Conservation (phyloP, 2,329 filamentous ascomycete species). For the Dactylellina parvicollis region DNA sequence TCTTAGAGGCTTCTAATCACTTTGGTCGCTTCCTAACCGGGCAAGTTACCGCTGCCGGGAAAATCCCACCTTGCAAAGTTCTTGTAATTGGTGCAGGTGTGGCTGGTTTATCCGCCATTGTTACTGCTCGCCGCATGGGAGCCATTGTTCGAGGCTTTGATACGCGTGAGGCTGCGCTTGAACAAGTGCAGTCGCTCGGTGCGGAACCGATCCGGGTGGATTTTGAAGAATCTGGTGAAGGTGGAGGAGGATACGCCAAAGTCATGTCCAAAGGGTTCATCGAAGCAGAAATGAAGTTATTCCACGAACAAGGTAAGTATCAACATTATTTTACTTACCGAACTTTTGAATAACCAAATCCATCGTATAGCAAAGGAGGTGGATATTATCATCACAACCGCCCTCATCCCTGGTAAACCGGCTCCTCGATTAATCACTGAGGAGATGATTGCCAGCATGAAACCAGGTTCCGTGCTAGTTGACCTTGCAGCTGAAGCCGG, state of each 20-base stretch:
- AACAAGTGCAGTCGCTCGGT: slow-evolving; percentile 89
- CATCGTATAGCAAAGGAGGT: slow-evolving; percentile 69
- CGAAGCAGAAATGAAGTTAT: slow-evolving; percentile 90
- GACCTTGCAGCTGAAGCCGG: slow-evolving; percentile 88
- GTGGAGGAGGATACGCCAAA: slow-evolving; percentile 87
- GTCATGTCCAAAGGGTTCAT: slow-evolving; percentile 96
- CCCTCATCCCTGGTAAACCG: slow-evolving; percentile 84
- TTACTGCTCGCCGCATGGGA: slow-evolving; percentile 81
- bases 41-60: slow-evolving; percentile 86
- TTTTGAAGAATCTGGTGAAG: slow-evolving; percentile 82
- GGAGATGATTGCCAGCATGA: slow-evolving; percentile 84
- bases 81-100: slow-evolving; percentile 90
- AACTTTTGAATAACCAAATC: background rate
- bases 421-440: slow-evolving; percentile 86
- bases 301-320: slow-evolving; percentile 77
- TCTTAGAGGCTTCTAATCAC: slow-evolving; percentile 86
- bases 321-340: background rate
- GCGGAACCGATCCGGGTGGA: slow-evolving; percentile 84
- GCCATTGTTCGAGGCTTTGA: slow-evolving; percentile 92
- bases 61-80: slow-evolving; percentile 87
- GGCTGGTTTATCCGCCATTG: slow-evolving; percentile 86
- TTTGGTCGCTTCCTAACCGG: slow-evolving; percentile 90
- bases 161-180: slow-evolving; percentile 84
- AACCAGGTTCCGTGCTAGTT: slow-evolving; percentile 86
- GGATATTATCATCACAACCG: slow-evolving; percentile 91